Base-by-base conservation (phyloP, 768 basidiomycete species). In the Dacryopinax spathularia region DNA sequence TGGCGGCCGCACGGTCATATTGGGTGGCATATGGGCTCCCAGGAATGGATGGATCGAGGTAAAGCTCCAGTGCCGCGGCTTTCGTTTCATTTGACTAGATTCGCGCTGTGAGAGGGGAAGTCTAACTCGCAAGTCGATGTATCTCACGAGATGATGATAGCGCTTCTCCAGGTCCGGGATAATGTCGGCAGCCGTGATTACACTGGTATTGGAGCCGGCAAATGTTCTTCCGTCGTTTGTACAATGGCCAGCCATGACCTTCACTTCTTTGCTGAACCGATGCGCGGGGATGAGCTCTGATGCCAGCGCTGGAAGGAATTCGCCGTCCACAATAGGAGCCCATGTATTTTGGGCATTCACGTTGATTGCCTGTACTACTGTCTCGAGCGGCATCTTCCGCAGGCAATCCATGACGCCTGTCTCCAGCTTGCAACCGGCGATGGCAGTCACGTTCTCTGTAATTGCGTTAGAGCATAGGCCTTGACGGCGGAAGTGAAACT, bases 1-100 rank as follows among this genome's bases (percentile, higher is more conserved):
- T 78, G 1, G 75, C 72, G 56, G 69, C 72, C 4, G 77, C 76
- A 20, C 76, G 73, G 33, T 79, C 77, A 63, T 72, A 79, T 56
- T 79, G 70, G 2, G 75, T 76, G 7, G 71, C 65, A 63, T 77
- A 78, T 3, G 74, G 73, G 66, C 76, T 76, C 34, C 73, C 75
- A 10, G 70, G 37, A 0, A 70, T 65, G 18, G 68, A 70, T 3
- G 77, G 75, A 22, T 70, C 64, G 9, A 77, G 77, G 67, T 79
- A 79, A 16, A 79, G 63, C 15, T 70, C 70, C 48, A 78, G 59
- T 27, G 73, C 75, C 64, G 70, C 67, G 34, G 71, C 69, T 27
- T 75, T 74, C 9, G 76, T 77, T 5, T 69, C 69, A 60, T 75
- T 77, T 1, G 73, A 72, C 78, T 79, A 43, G 12, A 33, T n/a